Base-by-base conservation (phyloP, 129 eudicot species). In the Chrysanthemum makinoi region DNA sequence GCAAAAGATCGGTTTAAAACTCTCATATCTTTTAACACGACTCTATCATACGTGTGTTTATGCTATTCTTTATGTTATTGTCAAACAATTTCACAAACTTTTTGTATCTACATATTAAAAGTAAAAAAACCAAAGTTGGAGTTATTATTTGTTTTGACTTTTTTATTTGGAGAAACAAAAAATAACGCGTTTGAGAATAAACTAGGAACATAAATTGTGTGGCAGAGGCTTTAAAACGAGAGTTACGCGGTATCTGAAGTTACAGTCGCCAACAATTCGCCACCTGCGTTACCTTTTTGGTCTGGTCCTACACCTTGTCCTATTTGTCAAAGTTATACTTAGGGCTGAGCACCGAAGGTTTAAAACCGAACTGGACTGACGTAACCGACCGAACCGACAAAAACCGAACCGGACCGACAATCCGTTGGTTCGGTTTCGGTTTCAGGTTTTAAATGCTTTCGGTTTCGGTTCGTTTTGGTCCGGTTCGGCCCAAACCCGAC, bases 221-320 rank as follows among this genome's bases (percentile, higher is more conserved):
- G 43, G 24, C n/a, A 26, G 10, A 49, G 50, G 11, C 17, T 66
- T n/a, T 57, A 9, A 10, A 75, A 75, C 53, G 2, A 67, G 35
- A 67, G 15, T 56, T 75, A 59, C 54, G 57, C 62, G 74, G 74
- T 57, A 56, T 66, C 80, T 75, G 54, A 75, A 52, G 9, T 19
- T 59, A 69, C 69, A 76, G 70, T 76, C 70, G 9, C 80, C 80
- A 76, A 68, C 64, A 76, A 11, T 59, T 68, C 14, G 43, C 62
- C 70, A 76, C 80, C 62, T 76, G 80, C 12, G 14, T 66, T 3
- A 22, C 22, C 6, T 20, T 39, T 64, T 49, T 18, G 6, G 5
- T 33, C 7, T 5, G 26, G 69, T 16, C 51, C 26, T n/a, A 16
- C 15, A 35, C 15, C 15, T 4, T 14, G 5, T 6, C 18, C 68